Base-by-base conservation (phyloP, 345 rosid genomes). In the Sonneratia alba region DNA sequence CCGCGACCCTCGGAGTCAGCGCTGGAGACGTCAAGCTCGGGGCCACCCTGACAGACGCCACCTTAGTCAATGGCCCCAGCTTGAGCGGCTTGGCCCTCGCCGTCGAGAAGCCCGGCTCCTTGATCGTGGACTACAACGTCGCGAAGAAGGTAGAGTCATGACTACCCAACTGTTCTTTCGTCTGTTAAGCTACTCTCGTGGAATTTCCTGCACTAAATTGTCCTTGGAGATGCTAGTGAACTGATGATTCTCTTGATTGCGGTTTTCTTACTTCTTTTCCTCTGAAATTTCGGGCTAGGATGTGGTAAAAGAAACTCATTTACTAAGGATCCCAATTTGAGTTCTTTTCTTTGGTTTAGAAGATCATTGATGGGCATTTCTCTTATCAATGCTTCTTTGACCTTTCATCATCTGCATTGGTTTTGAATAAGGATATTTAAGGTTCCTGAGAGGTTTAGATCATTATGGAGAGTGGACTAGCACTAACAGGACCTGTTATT, bases 101-200 rank as follows among this genome's bases (percentile, higher is more conserved):
- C 71, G 83, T 90, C 34, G 97, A 94, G 78, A 94, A 87, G 77
- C 98, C 97, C 10, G 97, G 96, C 34, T 89, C 72, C 82, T 91
- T 93, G 83, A 82, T 83, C 76, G 67, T 89, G 53, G 97, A 89
- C 78, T 89, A 89, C 72, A 84, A 91, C 81, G 94, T 93, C 74
- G 91, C 97, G 74, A 91, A 80, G 78, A 85, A 87, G 88, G 96
- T 87, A 80, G 24, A 18, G 9, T 49, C 3, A 12, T 6, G 5
- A 12, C 32, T 37, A 15, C 45, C 19, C 51, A 24, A 38, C 40
- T 53, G 19, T 47, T 53, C 10, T 9, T 34, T 34, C 7, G 59
- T 21, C n/a, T 62, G 34, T 59, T 18, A 6, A 0, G 1, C 10
- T 70, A 48, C 53, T 19, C 8, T n/a, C 40, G 5, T n/a, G 10